Base-by-base conservation (phyloP, 257 asterid genomes). In the Capsicum chinense region DNA sequence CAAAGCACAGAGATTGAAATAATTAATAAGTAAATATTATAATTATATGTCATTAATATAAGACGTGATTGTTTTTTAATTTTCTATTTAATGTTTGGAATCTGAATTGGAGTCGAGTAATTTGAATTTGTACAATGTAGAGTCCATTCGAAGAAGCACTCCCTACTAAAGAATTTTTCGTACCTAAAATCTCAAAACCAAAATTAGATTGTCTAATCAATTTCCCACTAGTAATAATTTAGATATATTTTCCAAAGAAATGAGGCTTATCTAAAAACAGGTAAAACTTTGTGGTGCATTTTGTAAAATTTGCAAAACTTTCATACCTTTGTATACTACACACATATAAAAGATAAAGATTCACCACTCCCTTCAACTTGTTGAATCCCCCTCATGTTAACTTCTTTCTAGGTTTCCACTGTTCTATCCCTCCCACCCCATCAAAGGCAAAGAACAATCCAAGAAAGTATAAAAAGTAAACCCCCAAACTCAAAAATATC, bases 351-450 rank as follows among this genome's bases (percentile, higher is more conserved):
- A 17, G 33, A 59, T 69, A 71, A 71, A 71, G 81, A 26, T 76
- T 76, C 26, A 76, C 15, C 14, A 12, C 37, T 58, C 64, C 11
- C n/a, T 52, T 76, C 15, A 33, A 26, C 64, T 54, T 3, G 15
- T 78, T 78, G 81, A 26, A 54, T 71, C 17, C 79, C 17, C 54
- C 48, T 63, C 64, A 78, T 14, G 64, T 78, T 26, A 52, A 5
- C 14, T 54, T 14, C 64, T 39, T 60, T 86, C 69, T 83, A 86
- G 88, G 88, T 86, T 83, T 79, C 83, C 83, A 48, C 81, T 47
- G 48, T 35, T 63, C 86, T 66, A 52, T 52, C 73, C 71, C 66
- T 3, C 86, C 47, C 83, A 5, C 63, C 47, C 50, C 80, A 26
- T 26, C 42, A 19, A 6, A 10, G 12, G 5, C 7, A 14, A 14